phyloP scores from a whole-genome alignment of 2,329 filamentous ascomycete genomes.

The Penicillium sp. region DNA sequence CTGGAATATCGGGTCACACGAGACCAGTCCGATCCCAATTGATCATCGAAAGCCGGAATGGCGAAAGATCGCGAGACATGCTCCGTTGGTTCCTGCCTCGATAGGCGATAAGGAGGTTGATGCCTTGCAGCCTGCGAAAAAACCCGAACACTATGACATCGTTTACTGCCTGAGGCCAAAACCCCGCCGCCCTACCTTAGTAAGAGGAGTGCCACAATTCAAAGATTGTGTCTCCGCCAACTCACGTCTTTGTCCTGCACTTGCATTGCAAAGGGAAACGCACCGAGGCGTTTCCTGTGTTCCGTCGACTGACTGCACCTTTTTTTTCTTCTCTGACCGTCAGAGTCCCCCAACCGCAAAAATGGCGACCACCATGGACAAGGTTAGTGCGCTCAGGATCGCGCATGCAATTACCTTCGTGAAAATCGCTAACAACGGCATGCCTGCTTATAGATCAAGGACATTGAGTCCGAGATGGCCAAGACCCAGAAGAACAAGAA shows the following conservation, averaged over 20 bases:
- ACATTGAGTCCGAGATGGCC: slow-evolving; percentile 97
- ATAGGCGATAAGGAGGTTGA: slow-evolving; percentile 20
- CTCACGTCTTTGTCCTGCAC: slow-evolving; percentile 10
- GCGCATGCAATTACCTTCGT: not conserved
- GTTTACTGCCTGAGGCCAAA: slow-evolving; percentile 23
- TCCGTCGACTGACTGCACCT: not conserved
- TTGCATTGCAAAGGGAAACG: slow-evolving; percentile 9
- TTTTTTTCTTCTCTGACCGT: slow-evolving; percentile 7
- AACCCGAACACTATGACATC: slow-evolving; percentile 17
- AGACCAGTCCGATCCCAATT: not conserved
- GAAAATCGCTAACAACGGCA: slow-evolving; percentile 29
- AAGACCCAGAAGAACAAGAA: slow-evolving; percentile 97
- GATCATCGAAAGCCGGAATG: slow-evolving; percentile 6
- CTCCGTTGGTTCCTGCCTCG: not conserved
- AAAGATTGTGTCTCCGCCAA: slow-evolving; percentile 28
- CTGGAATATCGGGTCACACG: not conserved
- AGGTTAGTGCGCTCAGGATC: slow-evolving; percentile 64
- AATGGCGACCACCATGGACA: slow-evolving; percentile 97
- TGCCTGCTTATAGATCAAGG: slow-evolving; percentile 71
- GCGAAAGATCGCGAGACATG: not conserved
- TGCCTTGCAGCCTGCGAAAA: slow-evolving; percentile 20
- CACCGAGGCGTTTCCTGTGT: slow-evolving; percentile 2
- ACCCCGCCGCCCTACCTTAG: slow-evolving; percentile 24
- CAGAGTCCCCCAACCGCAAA: slow-evolving; percentile 42
- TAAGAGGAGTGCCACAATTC: slow-evolving; percentile 34